phyloP scores from a whole-genome alignment of 805 yeast genomes.

The Torulaspora quercuum region DNA sequence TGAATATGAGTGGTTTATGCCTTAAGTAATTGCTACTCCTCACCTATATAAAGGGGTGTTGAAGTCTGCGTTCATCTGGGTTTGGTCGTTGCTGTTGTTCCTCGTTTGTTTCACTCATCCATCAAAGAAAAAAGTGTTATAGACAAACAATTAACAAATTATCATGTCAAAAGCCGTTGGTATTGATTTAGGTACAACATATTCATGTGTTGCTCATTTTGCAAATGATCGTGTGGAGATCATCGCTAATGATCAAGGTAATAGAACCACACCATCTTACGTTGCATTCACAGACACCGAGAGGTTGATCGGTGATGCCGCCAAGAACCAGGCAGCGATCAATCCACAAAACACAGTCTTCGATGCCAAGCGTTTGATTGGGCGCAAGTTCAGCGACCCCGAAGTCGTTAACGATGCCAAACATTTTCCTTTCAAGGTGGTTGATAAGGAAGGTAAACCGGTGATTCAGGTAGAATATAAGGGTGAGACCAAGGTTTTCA shows the following conservation, averaged over 20 bases:
- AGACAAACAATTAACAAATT: constrained; percentile 6
- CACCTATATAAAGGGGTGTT: constrained; percentile 13
- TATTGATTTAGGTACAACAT: constrained; percentile 83
- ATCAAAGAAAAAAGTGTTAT: constrained; percentile 5
- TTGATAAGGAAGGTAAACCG: constrained; percentile 72
- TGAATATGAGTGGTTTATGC: no score
- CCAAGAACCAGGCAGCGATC: constrained; percentile 95
- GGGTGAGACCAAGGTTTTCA: constrained; percentile 80
- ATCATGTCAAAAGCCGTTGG: constrained; percentile 57
- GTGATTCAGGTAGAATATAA: constrained; percentile 76
- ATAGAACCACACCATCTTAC: constrained; percentile 95
- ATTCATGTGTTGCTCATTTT: constrained; percentile 95
- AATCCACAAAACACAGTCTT: constrained; percentile 89
- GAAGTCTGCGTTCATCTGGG: not conserved
- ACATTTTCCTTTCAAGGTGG: constrained; percentile 81
- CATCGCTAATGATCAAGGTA: constrained; percentile 97
- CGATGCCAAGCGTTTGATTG: constrained; percentile 90
- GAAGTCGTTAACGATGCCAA: constrained; percentile 77
- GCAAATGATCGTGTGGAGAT: constrained; percentile 90
- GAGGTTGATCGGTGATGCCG: constrained; percentile 94
- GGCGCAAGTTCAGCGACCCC: constrained; percentile 77
- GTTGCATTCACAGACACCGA: constrained; percentile 93
- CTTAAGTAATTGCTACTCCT: no score
- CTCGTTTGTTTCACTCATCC: not conserved
- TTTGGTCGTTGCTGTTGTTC: not conserved